Evolutionary conservation across 306 rosid genomes (phyloP).

Genomic region (Fagus crenata): DNA sequence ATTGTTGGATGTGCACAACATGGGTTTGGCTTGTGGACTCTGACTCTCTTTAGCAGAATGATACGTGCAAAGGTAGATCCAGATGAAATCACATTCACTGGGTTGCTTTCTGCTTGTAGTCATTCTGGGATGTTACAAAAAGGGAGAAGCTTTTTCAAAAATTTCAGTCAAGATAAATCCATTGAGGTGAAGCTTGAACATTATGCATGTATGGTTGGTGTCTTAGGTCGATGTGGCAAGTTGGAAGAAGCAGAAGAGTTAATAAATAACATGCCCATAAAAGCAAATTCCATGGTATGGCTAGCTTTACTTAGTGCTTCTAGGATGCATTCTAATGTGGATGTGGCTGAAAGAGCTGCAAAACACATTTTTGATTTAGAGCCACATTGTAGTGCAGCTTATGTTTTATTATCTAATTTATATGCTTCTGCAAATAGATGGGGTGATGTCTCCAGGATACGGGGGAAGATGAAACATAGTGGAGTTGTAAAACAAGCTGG

Average conservation of each 20-base stretch:
- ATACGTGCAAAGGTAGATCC: conserved; percentile 49
- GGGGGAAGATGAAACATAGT: conserved; percentile 59
- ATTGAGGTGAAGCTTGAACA: conserved; percentile 63
- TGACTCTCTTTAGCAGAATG: conserved; percentile 64
- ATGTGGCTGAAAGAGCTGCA: conserved; percentile 72
- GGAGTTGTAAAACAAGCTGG: conserved; percentile 77
- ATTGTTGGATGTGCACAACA: conserved; percentile 82
- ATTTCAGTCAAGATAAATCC: conserved; percentile 38
- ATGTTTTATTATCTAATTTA: conserved; percentile 68
- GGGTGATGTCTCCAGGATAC: conserved; percentile 57
- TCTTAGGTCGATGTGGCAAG: conserved; percentile 71
- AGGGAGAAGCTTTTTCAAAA: conserved; percentile 59
- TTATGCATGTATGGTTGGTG: conserved; percentile 73
- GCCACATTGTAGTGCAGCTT: conserved; percentile 63
- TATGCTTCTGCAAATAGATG: conserved; percentile 76
- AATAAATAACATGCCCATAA: conserved; percentile 52
- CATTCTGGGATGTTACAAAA: conserved; percentile 74
- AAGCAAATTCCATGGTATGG: conserved; percentile 65
- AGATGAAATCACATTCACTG: conserved; percentile 75
- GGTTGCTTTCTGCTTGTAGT: conserved; percentile 84
- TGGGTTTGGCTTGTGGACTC: conserved; percentile 60
- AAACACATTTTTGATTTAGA: conserved; percentile 48
- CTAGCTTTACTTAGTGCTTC: conserved; percentile 70
- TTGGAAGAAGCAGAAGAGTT: conserved; percentile 75
- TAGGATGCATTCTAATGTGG: conserved; percentile 58